phyloP scores from a whole-genome alignment of 2,329 filamentous ascomycete species.

The Claviceps paspali region DNA sequence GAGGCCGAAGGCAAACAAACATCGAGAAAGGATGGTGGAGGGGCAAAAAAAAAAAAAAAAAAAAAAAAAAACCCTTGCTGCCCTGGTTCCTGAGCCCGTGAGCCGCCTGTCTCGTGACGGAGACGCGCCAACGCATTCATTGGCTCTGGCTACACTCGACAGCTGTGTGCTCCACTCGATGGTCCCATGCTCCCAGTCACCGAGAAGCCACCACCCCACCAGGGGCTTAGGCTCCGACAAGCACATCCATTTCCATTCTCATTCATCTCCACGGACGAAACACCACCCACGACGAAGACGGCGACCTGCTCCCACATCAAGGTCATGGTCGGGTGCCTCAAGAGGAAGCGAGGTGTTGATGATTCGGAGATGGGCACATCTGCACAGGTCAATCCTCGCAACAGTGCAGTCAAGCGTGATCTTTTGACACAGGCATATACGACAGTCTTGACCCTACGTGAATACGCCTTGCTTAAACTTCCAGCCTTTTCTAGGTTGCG shows the following conservation, averaged over 20 bases:
- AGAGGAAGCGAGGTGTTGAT: slow-evolving; percentile 15
- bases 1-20: no score
- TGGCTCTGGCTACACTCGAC: neutral
- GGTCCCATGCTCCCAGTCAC: no score
- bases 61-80: neutral
- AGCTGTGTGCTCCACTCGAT: no score
- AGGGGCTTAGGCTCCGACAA: no score
- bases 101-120: neutral
- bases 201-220: no score
- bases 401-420: slow-evolving; percentile 31
- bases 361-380: slow-evolving; percentile 6
- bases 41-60: neutral
- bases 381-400: neutral
- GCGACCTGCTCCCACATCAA: neutral
- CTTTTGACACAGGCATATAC: slow-evolving; percentile 56
- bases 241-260: no score
- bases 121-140: neutral
- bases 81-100: no score
- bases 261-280: no score
- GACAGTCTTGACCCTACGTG: slow-evolving; percentile 49
- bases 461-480: slow-evolving; percentile 52
- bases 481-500: slow-evolving; percentile 50
- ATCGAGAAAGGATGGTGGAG: no score
- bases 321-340: slow-evolving; percentile 13
- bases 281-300: neutral